phyloP scores from a whole-genome alignment of 768 basidiomycete genomes.

The Harrya chromipes region DNA sequence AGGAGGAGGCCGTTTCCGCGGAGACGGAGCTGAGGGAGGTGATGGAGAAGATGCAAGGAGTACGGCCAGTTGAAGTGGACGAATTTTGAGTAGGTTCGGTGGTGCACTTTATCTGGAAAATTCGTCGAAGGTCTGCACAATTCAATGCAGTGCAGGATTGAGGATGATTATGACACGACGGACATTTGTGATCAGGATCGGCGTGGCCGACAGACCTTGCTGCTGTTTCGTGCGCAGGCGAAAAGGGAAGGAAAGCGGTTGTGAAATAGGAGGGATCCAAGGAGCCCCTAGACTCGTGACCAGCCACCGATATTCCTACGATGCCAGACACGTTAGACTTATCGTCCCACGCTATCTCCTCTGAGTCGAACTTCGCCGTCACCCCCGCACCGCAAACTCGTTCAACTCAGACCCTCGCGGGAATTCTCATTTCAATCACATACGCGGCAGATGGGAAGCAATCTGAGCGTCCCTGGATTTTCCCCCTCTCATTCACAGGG shows the following conservation, averaged over 20 bases:
- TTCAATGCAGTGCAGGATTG: too few relatives aligned
- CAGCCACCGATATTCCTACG: too few relatives aligned
- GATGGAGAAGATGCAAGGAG: constrained; percentile 64
- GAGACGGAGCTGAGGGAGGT: constrained; percentile 72
- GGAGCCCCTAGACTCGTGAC: too few relatives aligned
- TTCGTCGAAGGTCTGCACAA: too few relatives aligned
- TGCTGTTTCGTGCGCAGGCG: too few relatives aligned
- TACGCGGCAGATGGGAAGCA: constrained; percentile 33
- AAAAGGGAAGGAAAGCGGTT: too few relatives aligned
- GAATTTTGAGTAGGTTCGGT: constrained; percentile 21
- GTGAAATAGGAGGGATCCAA: too few relatives aligned
- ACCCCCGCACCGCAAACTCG: not conserved
- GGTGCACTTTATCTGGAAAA: too few relatives aligned
- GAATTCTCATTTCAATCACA: not conserved
- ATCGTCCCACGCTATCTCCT: constrained; percentile 6
- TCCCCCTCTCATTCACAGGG: constrained; percentile 18
- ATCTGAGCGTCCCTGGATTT: constrained; percentile 32
- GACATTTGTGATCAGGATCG: too few relatives aligned
- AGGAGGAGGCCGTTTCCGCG: constrained; percentile 66
- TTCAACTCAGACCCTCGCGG: not conserved
- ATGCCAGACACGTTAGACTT: constrained; percentile 16
- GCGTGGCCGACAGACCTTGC: too few relatives aligned
- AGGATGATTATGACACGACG: not conserved
- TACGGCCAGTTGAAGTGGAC: constrained; percentile 46
- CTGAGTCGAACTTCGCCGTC: not conserved